These are phyloP conservation scores for Amniculicola lignicola DNA, from an alignment of 495 filamentous ascomycete species.

Conservation along the genomic window DNA sequence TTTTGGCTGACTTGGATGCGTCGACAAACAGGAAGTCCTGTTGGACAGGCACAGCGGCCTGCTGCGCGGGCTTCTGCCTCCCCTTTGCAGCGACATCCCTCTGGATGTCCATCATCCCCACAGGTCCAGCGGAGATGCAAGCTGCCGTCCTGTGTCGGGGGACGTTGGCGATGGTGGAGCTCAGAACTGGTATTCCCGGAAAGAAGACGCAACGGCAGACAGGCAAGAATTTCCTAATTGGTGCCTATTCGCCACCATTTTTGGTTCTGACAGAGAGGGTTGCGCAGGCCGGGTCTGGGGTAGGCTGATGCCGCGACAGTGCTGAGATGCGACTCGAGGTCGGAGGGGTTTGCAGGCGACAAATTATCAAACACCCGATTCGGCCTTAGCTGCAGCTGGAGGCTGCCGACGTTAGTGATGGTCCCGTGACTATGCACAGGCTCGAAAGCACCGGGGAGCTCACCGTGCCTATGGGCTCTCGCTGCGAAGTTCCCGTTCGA, in stretches of 20 bases:
- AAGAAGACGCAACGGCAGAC: conserved; percentile 12
- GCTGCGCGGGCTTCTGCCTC: conserved; percentile 15
- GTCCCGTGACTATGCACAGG: not conserved
- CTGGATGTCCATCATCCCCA: conserved; percentile 22
- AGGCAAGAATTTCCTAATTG: conserved; percentile 28
- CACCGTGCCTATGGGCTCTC: not conserved
- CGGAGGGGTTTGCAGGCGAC: conserved; percentile 19
- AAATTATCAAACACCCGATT: conserved; percentile 30
- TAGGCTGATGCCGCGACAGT: conserved; percentile 18
- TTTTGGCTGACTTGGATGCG: conserved; percentile 33
- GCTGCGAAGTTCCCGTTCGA: conserved; percentile 9
- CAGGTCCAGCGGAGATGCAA: conserved; percentile 11
- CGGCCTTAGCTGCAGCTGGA: conserved; percentile 14
- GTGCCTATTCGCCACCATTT: conserved; percentile 21
- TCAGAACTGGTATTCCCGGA: conserved; percentile 19
- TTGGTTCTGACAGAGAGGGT: conserved; percentile 7
- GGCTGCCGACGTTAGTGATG: conserved; percentile 17
- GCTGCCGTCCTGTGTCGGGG: conserved; percentile 14
- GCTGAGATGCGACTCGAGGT: conserved; percentile 6
- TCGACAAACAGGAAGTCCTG: conserved; percentile 38
- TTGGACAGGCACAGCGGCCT: conserved; percentile 21
- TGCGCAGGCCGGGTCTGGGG: conserved; percentile 5
- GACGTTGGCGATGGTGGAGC: conserved; percentile 17
- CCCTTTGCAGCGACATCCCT: conserved; percentile 14
- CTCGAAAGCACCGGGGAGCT: too few relatives aligned